A percentile compares a stretch with the other conserved stretches of the same genome.
phyloP scores from a whole-genome alignment of 805 yeast genomes.

The Candida taoyuanica region DNA sequence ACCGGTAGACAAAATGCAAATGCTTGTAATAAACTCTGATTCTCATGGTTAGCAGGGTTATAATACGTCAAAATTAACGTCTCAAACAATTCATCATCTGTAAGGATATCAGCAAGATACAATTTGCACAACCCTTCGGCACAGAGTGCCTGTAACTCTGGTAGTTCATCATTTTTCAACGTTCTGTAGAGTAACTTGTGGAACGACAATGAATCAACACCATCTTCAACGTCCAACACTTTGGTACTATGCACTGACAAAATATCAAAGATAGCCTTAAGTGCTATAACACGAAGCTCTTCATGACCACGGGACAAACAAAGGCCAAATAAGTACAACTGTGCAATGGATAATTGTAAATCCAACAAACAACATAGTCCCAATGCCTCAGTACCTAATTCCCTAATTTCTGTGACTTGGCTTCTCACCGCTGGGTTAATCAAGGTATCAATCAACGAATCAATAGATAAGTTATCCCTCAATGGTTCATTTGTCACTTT shows the following conservation, averaged over 20 bases:
- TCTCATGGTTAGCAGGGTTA: slow-evolving; percentile 57
- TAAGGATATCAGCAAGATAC: slow-evolving; percentile 68
- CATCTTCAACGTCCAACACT: slow-evolving; percentile 56
- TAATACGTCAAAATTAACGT: slow-evolving; percentile 70
- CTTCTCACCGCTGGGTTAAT: slow-evolving; percentile 74
- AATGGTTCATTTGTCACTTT: slow-evolving; percentile 63
- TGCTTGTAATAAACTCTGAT: slow-evolving; percentile 69
- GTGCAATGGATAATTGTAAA: slow-evolving; percentile 56
- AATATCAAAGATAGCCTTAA: slow-evolving; percentile 73
- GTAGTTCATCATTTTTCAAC: slow-evolving; percentile 50
- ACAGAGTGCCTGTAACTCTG: slow-evolving; percentile 69
- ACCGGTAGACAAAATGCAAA: slow-evolving; percentile 86
- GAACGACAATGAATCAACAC: slow-evolving; percentile 60
- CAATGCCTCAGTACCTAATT: slow-evolving; percentile 66
- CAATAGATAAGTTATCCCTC: slow-evolving; percentile 58
- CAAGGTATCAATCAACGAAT: slow-evolving; percentile 68
- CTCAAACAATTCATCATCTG: slow-evolving; percentile 67
- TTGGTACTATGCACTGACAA: slow-evolving; percentile 70
- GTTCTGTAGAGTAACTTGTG: slow-evolving; percentile 68
- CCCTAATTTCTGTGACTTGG: slow-evolving; percentile 46
- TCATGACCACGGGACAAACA: slow-evolving; percentile 67
- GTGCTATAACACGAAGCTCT: slow-evolving; percentile 53
- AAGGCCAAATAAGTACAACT: slow-evolving; percentile 61
- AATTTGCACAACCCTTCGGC: slow-evolving; percentile 87
- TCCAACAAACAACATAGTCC: slow-evolving; percentile 80